phyloP scores from a whole-genome alignment of 176 grass and related monocot genomes.

The Oryza rufipogon region DNA sequence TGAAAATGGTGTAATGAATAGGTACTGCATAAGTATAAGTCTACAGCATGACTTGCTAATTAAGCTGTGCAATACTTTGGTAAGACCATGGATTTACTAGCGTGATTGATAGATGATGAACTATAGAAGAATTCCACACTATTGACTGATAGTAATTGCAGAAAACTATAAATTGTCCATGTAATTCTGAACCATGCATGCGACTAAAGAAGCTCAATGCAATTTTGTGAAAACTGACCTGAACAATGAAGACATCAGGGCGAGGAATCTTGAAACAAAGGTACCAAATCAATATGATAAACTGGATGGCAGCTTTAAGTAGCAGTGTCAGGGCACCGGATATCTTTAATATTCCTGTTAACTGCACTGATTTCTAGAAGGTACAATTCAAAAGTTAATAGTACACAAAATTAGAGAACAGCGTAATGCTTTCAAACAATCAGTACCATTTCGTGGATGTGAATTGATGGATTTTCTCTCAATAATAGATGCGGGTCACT shows the following conservation, averaged over 20 bases:
- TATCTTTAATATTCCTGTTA: slow-evolving; percentile 83
- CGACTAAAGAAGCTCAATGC: background rate
- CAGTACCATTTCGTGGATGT: slow-evolving; percentile 83
- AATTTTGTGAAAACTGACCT: slow-evolving; percentile 53
- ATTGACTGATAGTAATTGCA: background rate
- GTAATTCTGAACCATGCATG: slow-evolving; percentile 5
- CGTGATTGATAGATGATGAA: background rate
- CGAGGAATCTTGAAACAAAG: slow-evolving; percentile 87
- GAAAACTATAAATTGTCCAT: background rate
- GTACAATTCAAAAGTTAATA: slow-evolving; percentile 10
- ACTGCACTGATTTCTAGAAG: slow-evolving; percentile 73
- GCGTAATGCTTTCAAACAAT: background rate
- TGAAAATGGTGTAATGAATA: slow-evolving; percentile 10
- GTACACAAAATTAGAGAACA: background rate
- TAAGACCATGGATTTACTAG: background rate
- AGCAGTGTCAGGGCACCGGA: slow-evolving; percentile 76
- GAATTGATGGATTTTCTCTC: slow-evolving; percentile 72
- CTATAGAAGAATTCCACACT: background rate
- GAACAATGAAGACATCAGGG: slow-evolving; percentile 84
- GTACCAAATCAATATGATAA: slow-evolving; percentile 79
- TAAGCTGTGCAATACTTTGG: background rate
- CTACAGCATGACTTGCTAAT: slow-evolving; percentile 2
- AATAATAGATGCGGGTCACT: slow-evolving; percentile 82
- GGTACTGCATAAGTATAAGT: background rate
- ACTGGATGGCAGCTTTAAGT: slow-evolving; percentile 84